Conservation (phyloP, 192 early-diverging fungal species). For the Umbelopsis ramanniana region DNA sequence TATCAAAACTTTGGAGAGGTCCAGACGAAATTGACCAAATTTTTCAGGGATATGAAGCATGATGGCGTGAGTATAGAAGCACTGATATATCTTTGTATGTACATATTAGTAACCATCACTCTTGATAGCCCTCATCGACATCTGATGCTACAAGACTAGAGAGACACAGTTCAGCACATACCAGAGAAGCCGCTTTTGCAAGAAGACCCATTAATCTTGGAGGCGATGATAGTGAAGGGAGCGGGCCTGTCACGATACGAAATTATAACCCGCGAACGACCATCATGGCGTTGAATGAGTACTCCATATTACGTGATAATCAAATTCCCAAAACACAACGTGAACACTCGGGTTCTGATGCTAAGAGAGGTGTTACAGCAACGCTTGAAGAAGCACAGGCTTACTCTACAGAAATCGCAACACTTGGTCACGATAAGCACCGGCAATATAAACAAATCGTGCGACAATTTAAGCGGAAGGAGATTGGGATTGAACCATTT, state of each 20-base stretch:
- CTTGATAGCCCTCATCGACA: neutral
- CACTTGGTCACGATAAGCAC: neutral
- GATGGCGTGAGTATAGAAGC: conserved; percentile 1
- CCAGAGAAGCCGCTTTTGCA: neutral
- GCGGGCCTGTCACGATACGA: neutral
- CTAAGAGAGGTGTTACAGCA: neutral
- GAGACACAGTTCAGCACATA: neutral
- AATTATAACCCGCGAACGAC: neutral
- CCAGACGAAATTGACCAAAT: conserved; percentile 31
- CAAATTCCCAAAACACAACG: neutral
- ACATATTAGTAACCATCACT: neutral
- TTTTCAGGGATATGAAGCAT: conserved; percentile 35
- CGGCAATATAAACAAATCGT: conserved; percentile 6
- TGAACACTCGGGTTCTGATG: too few species aligned
- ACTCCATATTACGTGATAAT: neutral
- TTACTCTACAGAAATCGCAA: neutral
- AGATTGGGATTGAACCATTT: conserved; percentile 11
- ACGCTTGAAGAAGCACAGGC: conserved; percentile 1
- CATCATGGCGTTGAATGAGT: neutral
- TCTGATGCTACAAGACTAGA: neutral
- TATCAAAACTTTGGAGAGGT: conserved; percentile 42
- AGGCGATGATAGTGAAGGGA: neutral
- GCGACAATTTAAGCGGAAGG: conserved; percentile 4
- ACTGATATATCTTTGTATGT: neutral
- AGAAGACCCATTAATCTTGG: neutral